Percentiles rank a stretch among this genome's conserved stretches.
phyloP scores from a whole-genome alignment of 352 stramenopile species.

The Pythium brachiatum region DNA sequence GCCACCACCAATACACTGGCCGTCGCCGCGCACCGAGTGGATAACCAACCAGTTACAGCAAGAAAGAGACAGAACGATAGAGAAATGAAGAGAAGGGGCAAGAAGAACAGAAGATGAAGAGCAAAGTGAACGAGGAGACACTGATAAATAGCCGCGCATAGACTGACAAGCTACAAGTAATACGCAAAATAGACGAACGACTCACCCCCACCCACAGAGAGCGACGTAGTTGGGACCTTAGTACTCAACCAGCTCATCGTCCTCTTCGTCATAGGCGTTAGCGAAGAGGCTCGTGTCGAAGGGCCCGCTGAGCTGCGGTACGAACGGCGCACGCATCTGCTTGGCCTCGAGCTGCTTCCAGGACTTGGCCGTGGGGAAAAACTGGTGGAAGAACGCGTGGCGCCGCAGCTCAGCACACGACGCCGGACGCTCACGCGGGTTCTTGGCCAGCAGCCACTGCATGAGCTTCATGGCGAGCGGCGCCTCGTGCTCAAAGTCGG shows the following conservation, averaged over 20 bases:
- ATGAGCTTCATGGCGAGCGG: conserved; percentile 48
- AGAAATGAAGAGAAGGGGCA: neutral
- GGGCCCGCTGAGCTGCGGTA: conserved; percentile 48
- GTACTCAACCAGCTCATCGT: conserved; percentile 39
- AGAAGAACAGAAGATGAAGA: conserved; percentile 3
- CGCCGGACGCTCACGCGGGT: conserved; percentile 35
- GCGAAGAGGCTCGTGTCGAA: conserved; percentile 73
- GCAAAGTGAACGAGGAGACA: neutral
- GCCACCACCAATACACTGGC: conserved; percentile 15
- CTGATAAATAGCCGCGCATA: conserved; percentile 3
- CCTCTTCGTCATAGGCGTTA: conserved; percentile 38
- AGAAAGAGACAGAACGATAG: neutral
- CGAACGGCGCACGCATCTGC: conserved; percentile 44
- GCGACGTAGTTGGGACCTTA: neutral
- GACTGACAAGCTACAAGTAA: conserved; percentile 2
- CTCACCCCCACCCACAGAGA: neutral
- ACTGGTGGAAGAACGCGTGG: conserved; percentile 47
- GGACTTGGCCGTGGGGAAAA: conserved; percentile 34
- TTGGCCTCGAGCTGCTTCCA: conserved; percentile 50
- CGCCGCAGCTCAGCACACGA: conserved; percentile 44
- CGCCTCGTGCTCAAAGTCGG: conserved; percentile 41
- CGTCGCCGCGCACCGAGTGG: conserved; percentile 17
- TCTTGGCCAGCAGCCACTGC: conserved; percentile 43
- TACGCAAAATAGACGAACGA: neutral
- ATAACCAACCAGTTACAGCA: conserved; percentile 1